These are phyloP conservation scores for Amaranthus cruentus DNA, from an alignment of 148 eudicot genomes.

Conservation along the genomic window DNA sequence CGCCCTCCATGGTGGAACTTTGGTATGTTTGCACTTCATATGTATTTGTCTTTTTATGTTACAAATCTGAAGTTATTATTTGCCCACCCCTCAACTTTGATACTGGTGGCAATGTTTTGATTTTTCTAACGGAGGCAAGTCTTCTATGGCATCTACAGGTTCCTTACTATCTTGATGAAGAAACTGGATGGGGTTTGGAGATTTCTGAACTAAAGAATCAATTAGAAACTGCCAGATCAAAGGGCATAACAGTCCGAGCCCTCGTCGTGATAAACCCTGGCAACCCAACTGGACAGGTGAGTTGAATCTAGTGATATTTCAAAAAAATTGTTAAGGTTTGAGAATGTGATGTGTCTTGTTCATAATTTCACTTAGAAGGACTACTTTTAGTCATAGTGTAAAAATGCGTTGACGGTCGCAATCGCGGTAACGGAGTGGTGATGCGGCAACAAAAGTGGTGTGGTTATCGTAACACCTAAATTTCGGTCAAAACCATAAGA, in stretches of 20 bases:
- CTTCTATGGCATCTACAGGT: conserved; percentile 37
- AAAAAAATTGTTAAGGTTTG: not conserved
- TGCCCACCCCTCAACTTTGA: not conserved
- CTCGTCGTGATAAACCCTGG: conserved; percentile 98
- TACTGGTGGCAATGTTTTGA: not conserved
- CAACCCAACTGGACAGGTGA: conserved; percentile 96
- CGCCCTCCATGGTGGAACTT: conserved; percentile 94
- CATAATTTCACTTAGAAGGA: not conserved
- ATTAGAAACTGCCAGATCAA: conserved; percentile 71
- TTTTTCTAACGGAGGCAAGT: not conserved
- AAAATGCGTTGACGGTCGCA: no score
- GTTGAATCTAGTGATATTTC: not conserved
- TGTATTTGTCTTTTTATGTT: not conserved
- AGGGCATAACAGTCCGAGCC: conserved; percentile 72
- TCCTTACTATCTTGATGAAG: conserved; percentile 93
- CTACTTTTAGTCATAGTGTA: not conserved
- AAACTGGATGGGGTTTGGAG: conserved; percentile 89
- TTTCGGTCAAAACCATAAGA: no score
- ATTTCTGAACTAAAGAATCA: conserved; percentile 73
- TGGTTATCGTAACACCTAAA: no score
- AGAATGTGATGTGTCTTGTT: not conserved
- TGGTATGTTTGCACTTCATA: conserved; percentile 39
- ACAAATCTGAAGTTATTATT: not conserved
- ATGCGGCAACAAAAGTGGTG: no score
- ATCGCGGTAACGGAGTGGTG: no score